Evolutionary conservation across 2,329 filamentous ascomycete genomes (phyloP).

Genomic region (Pseudogymnoascus sp.): DNA sequence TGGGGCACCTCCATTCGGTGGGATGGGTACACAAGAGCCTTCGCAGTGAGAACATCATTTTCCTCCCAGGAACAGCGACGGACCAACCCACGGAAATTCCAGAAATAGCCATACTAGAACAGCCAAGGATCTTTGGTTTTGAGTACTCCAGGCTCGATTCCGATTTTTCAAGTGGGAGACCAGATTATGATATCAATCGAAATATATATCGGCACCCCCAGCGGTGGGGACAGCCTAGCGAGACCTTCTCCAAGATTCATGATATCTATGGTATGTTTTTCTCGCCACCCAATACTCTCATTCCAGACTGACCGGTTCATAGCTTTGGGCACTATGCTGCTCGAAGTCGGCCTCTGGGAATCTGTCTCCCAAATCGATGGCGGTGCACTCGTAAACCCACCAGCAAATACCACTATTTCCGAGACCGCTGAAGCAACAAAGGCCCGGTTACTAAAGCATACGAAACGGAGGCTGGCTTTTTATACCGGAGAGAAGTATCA

Average conservation of each 20-base stretch:
- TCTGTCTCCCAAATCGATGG: slow-evolving; percentile 7
- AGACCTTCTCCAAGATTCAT: slow-evolving; percentile 45
- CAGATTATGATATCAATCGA: slow-evolving; percentile 1
- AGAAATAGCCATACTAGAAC: background rate
- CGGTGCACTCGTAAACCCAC: slow-evolving; percentile 13
- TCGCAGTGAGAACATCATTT: slow-evolving; percentile 14
- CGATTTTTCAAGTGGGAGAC: slow-evolving; percentile 10
- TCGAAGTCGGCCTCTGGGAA: slow-evolving; percentile 47
- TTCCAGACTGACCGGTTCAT: background rate
- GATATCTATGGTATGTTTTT: slow-evolving; percentile 43
- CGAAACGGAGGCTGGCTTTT: slow-evolving; percentile 21
- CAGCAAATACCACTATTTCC: slow-evolving; percentile 26
- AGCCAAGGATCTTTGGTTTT: slow-evolving; percentile 14
- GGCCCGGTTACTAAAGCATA: slow-evolving; percentile 19
- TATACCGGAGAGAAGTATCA: slow-evolving; percentile 31
- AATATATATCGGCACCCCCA: slow-evolving; percentile 46
- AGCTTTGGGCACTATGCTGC: slow-evolving; percentile 42
- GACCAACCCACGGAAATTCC: background rate
- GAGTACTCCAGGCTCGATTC: slow-evolving; percentile 13
- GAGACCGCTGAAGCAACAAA: slow-evolving; percentile 13
- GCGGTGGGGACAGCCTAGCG: slow-evolving; percentile 37
- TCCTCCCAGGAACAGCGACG: slow-evolving; percentile 6
- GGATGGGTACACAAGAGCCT: slow-evolving; percentile 14
- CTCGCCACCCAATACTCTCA: background rate
- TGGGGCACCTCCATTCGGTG: background rate